phyloP scores from a whole-genome alignment of 371 early-diverging fungal species.

The Mucor plumbeus region DNA sequence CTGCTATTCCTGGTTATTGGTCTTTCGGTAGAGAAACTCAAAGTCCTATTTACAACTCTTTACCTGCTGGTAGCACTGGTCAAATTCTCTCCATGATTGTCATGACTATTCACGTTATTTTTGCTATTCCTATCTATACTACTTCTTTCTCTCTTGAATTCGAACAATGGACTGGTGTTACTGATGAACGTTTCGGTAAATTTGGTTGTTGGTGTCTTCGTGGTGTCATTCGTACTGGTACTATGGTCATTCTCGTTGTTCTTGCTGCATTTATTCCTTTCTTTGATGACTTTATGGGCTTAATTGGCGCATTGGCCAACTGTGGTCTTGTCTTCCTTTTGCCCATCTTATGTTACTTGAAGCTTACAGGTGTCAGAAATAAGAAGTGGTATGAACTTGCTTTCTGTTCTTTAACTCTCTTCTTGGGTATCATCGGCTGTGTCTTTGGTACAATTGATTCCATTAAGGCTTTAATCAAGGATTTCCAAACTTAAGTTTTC shows the following conservation, averaged over 20 bases:
- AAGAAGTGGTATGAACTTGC: constrained; percentile 39
- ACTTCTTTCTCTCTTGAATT: constrained; percentile 78
- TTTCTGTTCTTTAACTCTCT: constrained; percentile 57
- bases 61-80: constrained; percentile 62
- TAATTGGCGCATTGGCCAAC: constrained; percentile 67
- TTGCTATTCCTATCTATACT: constrained; percentile 81
- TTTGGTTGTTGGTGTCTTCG: constrained; percentile 47
- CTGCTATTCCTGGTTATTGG: constrained; percentile 76
- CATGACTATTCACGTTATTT: constrained; percentile 79
- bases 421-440: constrained; percentile 60
- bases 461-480: constrained; percentile 44
- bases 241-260: constrained; percentile 45
- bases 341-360: constrained; percentile 64
- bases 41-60: constrained; percentile 75
- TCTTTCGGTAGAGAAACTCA: constrained; percentile 72
- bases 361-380: constrained; percentile 55
- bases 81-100: constrained; percentile 69
- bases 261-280: constrained; percentile 62
- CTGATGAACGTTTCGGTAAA: constrained; percentile 32
- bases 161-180: constrained; percentile 50
- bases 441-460: constrained; percentile 65
- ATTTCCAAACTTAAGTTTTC: constrained; percentile 26
- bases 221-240: constrained; percentile 47
- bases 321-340: constrained; percentile 59
- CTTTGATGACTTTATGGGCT: constrained; percentile 70